Evolutionary conservation across 1,284 basidiomycete species (phyloP).

Genomic region (Naganishia sp.): DNA sequence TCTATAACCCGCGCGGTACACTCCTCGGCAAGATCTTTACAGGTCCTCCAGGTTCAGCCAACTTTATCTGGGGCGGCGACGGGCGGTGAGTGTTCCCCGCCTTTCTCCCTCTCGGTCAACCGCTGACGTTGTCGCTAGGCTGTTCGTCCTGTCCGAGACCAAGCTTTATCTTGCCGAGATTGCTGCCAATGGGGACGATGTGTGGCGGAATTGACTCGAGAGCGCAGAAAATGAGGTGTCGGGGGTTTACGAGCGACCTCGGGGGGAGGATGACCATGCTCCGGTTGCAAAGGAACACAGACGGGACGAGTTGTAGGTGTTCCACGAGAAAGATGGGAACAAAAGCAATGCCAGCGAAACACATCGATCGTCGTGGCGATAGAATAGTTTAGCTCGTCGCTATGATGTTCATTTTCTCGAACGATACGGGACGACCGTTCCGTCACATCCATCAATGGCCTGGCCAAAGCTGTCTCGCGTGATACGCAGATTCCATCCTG

Average conservation of each 20-base stretch:
- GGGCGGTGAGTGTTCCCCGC: conserved; percentile 35
- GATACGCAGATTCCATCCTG: too few relatives aligned
- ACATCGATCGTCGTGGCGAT: too few relatives aligned
- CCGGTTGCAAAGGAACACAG: not conserved
- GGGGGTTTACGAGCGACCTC: not conserved
- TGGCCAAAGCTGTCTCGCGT: too few relatives aligned
- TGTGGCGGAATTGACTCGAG: conserved; percentile 17
- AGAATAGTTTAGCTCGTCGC: too few relatives aligned
- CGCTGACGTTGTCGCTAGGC: conserved; percentile 51
- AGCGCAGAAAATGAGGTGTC: not conserved
- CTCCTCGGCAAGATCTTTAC: conserved; percentile 74
- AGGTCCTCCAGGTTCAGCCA: conserved; percentile 60
- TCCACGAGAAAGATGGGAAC: not conserved
- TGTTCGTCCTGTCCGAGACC: conserved; percentile 70
- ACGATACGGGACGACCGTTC: too few relatives aligned
- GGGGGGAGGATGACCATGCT: too few relatives aligned
- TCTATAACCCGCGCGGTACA: conserved; percentile 65
- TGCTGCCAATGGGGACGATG: conserved; percentile 47
- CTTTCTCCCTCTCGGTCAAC: not conserved
- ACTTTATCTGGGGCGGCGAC: conserved; percentile 49
- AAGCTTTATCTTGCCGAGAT: conserved; percentile 66
- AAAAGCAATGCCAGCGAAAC: not conserved
- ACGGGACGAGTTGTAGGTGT: not conserved
- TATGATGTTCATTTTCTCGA: too few relatives aligned
- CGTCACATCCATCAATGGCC: too few relatives aligned